These are phyloP conservation scores for Epichloe gansuensis DNA, from an alignment of 2,329 filamentous ascomycete species.

Conservation along the genomic window DNA sequence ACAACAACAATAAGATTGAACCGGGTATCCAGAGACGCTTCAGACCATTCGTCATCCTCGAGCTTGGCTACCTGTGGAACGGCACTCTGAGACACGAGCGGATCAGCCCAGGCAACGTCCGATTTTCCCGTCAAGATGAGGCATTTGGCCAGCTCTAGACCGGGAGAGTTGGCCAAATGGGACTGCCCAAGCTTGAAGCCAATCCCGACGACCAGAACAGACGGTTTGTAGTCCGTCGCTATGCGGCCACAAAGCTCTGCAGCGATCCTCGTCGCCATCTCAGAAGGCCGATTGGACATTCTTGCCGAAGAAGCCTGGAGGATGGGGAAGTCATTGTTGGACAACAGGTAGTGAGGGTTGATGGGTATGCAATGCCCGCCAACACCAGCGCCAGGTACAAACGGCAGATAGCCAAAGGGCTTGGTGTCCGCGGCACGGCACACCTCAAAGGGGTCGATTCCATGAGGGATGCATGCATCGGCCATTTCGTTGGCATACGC, in stretches of 20 bases:
- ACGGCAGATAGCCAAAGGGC: slow-evolving; percentile 39
- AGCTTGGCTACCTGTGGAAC: slow-evolving; percentile 28
- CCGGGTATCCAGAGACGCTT: slow-evolving; percentile 18
- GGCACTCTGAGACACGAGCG: slow-evolving; percentile 27
- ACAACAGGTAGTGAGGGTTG: slow-evolving; percentile 40
- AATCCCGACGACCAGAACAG: slow-evolving; percentile 32
- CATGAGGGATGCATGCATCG: slow-evolving; percentile 32
- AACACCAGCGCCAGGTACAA: slow-evolving; percentile 34
- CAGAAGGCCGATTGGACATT: slow-evolving; percentile 29
- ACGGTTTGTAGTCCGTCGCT: slow-evolving; percentile 8
- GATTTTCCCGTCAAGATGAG: slow-evolving; percentile 23
- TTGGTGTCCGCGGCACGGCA: slow-evolving; percentile 35
- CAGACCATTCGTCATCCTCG: slow-evolving; percentile 25
- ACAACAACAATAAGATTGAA: slow-evolving; percentile 33
- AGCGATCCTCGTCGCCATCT: slow-evolving; percentile 25
- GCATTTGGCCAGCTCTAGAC: slow-evolving; percentile 27
- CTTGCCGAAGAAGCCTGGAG: slow-evolving; percentile 29
- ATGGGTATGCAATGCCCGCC: slow-evolving; percentile 45
- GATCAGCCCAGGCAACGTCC: slow-evolving; percentile 31
- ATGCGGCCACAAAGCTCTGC: slow-evolving; percentile 14
- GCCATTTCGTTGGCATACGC: slow-evolving; percentile 45
- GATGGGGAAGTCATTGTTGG: slow-evolving; percentile 33
- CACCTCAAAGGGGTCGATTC: slow-evolving; percentile 39
- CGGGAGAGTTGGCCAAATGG: slow-evolving; percentile 34
- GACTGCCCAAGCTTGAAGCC: slow-evolving; percentile 39